A percentile compares a stretch with the other conserved stretches of the same genome.
Evolutionary conservation across 768 basidiomycete genomes (phyloP).

Genomic region (Suillus occidentalis): DNA sequence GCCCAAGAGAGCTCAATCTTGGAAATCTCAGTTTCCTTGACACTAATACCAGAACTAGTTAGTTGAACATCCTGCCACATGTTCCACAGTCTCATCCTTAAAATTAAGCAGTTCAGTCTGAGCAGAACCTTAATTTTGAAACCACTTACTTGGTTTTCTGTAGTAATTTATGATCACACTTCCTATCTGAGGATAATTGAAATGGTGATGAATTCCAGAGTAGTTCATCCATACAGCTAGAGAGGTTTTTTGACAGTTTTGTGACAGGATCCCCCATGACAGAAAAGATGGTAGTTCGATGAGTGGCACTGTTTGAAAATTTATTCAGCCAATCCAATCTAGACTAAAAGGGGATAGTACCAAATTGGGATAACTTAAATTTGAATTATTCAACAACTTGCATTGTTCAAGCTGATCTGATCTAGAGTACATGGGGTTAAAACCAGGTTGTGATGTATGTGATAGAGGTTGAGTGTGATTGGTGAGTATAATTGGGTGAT

Average conservation of each 20-base stretch:
- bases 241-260: not conserved
- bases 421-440: not conserved
- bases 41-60: not conserved
- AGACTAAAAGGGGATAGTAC: not conserved
- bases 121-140: not conserved
- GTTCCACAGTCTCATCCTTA: not conserved
- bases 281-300: not conserved
- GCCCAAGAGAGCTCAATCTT: not conserved
- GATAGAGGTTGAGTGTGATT: not conserved
- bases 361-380: not conserved
- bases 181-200: not conserved
- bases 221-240: not conserved
- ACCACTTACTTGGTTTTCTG: not conserved
- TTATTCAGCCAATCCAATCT: not conserved
- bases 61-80: not conserved
- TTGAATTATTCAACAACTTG: not conserved
- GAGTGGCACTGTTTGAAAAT: not conserved
- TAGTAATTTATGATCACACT: not conserved
- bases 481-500: too few relatives aligned
- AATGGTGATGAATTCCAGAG: not conserved
- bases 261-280: not conserved
- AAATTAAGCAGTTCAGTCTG: not conserved
- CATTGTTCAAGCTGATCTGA: not conserved
- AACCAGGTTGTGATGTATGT: not conserved
- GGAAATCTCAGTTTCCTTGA: not conserved